Base-by-base conservation (phyloP, 345 rosid genomes). In the Hibiscus tridactylites region DNA sequence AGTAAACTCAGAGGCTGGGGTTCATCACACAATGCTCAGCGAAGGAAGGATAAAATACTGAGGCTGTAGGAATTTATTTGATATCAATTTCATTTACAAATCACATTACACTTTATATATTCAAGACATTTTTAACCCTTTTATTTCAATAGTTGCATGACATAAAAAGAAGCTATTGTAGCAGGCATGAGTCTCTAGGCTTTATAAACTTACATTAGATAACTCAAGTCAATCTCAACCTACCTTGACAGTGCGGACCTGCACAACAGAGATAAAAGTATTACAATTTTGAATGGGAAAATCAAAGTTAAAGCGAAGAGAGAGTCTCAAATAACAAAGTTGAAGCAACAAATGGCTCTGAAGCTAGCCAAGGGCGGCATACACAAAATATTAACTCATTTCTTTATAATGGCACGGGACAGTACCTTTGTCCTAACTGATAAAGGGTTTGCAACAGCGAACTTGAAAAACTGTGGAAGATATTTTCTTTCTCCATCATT, bases 241-340 rank as follows among this genome's bases (percentile, higher is more conserved):
- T 86, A 94, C 98, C 97, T 95, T 90, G 68, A 92, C 92, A 84
- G 82, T 79, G 17, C 99, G 96, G 77, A 92, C 97, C 99, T 92
- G 88, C 93, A 82, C 11, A 80, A 67, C 12, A 72, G 63, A 76
- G 33, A 54, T 6, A 73, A 44, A 2, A 39, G 52, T 3, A 17
- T 19, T 65, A 73, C 50, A 37, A 65, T 16, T 56, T 50, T 49
- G 21, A 62, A 21, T 4, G 3, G 28, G 17, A 42, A 37, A 46
- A 31, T 35, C 75, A 24, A 57, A 21, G 58, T 29, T 52, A 16
- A 52, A 52, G 19, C 19, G 17, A 8, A n/a, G 28, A 15, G 15
- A 16, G 9, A 46, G 12, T 21, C 13, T 49, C 13, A 44, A 58
- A 17, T 21, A 68, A 19, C 67, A 6, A 49, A 17, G n/a, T 46